phyloP scores from a whole-genome alignment of 805 yeast species.

The Metschnikowia aberdeeniae region DNA sequence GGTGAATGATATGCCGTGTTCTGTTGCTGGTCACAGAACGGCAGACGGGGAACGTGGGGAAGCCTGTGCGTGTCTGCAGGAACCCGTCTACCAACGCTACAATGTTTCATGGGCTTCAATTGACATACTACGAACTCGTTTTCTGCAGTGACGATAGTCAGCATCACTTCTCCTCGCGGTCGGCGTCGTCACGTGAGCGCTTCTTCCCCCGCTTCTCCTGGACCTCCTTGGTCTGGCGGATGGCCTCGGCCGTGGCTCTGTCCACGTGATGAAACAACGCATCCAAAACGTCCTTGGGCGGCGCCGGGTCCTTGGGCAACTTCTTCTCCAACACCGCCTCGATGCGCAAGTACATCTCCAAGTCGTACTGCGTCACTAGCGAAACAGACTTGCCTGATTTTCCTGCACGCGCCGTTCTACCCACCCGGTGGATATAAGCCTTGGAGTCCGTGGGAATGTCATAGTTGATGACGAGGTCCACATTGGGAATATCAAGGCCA shows the following conservation, averaged over 20 bases:
- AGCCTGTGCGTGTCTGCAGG: no score
- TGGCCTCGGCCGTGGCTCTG: conserved; percentile 87
- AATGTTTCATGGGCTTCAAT: no score
- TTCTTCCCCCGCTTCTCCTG: conserved; percentile 41
- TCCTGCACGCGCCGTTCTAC: conserved; percentile 95
- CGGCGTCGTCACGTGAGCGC: conserved; percentile 37
- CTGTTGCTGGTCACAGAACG: no score
- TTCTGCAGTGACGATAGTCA: no score
- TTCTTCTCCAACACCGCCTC: conserved; percentile 83
- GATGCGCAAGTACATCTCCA: conserved; percentile 81
- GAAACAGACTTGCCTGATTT: conserved; percentile 84
- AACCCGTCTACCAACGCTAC: no score
- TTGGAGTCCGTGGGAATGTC: conserved; percentile 83
- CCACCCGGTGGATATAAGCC: conserved; percentile 84
- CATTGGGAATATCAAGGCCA: conserved; percentile 81
- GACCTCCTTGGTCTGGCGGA: conserved; percentile 67
- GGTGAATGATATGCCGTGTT: not conserved
- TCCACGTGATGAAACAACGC: conserved; percentile 84
- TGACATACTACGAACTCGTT: no score
- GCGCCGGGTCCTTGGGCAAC: conserved; percentile 72
- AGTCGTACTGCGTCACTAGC: conserved; percentile 89
- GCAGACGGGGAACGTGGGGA: no score
- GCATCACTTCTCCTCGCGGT: conserved; percentile 27
- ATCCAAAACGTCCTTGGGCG: conserved; percentile 71
- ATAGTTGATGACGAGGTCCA: conserved; percentile 71